Evolutionary conservation across 352 stramenopile species (phyloP).

Genomic region (Phytophthora kernoviae): DNA sequence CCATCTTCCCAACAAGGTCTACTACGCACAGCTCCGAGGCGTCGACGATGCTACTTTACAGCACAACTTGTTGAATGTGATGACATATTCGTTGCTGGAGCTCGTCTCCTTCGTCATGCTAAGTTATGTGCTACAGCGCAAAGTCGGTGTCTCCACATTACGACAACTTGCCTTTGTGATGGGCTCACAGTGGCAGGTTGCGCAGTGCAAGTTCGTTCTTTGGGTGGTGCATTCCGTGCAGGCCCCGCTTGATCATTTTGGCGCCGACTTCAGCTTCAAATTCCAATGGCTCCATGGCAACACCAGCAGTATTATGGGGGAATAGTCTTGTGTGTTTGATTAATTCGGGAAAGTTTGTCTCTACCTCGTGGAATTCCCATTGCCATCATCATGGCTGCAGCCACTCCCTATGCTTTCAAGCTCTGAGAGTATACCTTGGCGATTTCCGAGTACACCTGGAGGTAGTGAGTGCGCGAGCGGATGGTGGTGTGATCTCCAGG

Average conservation of each 20-base stretch:
- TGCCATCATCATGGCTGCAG: too few relatives aligned
- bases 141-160: constrained; percentile 30
- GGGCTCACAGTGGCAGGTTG: constrained; percentile 25
- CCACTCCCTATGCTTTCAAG: constrained; percentile 4
- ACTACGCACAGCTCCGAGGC: constrained; percentile 20
- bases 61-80: constrained; percentile 15
- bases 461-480: constrained; percentile 67
- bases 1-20: constrained; percentile 28
- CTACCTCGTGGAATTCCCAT: too few relatives aligned
- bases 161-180: constrained; percentile 42
- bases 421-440: constrained; percentile 34
- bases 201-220: constrained; percentile 44
- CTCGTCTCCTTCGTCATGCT: constrained; percentile 36
- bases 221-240: constrained; percentile 32
- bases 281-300: constrained; percentile 31
- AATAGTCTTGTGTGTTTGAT: not conserved
- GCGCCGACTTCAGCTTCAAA: constrained; percentile 35
- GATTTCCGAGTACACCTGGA: constrained; percentile 69
- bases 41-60: constrained; percentile 8
- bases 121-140: constrained; percentile 21
- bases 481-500: constrained; percentile 77
- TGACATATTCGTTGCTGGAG: constrained; percentile 40
- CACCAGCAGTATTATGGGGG: constrained; percentile 2
- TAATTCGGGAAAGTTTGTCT: not conserved
- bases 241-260: constrained; percentile 28